phyloP scores from a whole-genome alignment of 179 eudicot genomes.

The Nepenthes alata region DNA sequence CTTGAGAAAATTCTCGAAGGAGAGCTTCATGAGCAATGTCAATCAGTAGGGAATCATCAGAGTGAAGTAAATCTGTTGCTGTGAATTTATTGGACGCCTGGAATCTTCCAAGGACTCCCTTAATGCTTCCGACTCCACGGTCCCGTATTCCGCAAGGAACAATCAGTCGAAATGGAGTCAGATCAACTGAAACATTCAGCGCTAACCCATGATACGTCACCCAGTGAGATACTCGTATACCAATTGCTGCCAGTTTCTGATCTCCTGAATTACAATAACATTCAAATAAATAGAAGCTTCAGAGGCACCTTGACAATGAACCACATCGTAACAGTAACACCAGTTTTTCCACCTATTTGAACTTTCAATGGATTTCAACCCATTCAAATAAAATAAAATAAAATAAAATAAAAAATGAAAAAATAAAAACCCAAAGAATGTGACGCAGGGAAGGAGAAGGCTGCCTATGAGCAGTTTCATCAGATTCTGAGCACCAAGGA shows the following conservation, averaged over 20 bases:
- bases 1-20: slow-evolving; percentile 53
- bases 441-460: too few species aligned
- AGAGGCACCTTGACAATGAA: neutral
- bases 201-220: slow-evolving; percentile 86
- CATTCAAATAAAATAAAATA: too few species aligned
- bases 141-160: slow-evolving; percentile 81
- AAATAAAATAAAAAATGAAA: too few species aligned
- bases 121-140: slow-evolving; percentile 71
- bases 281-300: neutral
- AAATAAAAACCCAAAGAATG: too few species aligned
- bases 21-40: slow-evolving; percentile 37
- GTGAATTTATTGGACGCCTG: slow-evolving; percentile 12
- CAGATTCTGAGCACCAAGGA: too few species aligned
- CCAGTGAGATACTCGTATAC: slow-evolving; percentile 69
- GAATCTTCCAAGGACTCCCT: slow-evolving; percentile 30
- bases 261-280: slow-evolving; percentile 36
- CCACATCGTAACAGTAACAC: too few species aligned
- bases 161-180: slow-evolving; percentile 55
- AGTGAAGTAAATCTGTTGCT: slow-evolving; percentile 2
- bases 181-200: slow-evolving; percentile 63
- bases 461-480: too few species aligned
- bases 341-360: too few species aligned
- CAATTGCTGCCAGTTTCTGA: slow-evolving; percentile 71
- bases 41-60: slow-evolving; percentile 35
- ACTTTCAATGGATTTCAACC: too few species aligned